These are phyloP conservation scores for Papiliotrema flavescens DNA, from an alignment of 1,284 basidiomycete genomes.

Conservation along the genomic window DNA sequence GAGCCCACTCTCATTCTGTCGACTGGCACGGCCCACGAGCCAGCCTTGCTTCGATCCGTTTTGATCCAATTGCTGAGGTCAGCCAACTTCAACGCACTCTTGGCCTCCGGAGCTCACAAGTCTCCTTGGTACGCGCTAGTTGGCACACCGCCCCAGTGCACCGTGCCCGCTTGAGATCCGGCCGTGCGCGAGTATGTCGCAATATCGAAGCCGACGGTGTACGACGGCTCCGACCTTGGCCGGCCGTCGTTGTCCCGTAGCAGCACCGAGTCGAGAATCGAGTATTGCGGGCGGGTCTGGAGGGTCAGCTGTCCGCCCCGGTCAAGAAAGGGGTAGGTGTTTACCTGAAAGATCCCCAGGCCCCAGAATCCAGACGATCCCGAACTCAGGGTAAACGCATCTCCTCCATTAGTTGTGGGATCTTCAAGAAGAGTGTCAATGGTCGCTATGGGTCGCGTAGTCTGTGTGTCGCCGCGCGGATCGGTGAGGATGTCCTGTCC, in stretches of 20 bases:
- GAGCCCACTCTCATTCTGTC: constrained; percentile 25
- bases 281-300: constrained; percentile 19
- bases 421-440: not conserved
- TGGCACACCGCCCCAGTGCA: constrained; percentile 46
- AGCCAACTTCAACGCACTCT: not conserved
- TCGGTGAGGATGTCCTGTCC: constrained; percentile 26
- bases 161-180: constrained; percentile 21
- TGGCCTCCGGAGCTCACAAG: constrained; percentile 37
- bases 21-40: constrained; percentile 33
- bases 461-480: constrained; percentile 17
- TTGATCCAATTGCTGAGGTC: constrained; percentile 39
- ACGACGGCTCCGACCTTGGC: constrained; percentile 10
- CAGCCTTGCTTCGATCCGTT: constrained; percentile 18
- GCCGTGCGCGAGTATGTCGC: constrained; percentile 5
- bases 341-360: constrained; percentile 39
- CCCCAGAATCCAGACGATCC: constrained; percentile 42
- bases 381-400: constrained; percentile 9
- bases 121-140: constrained; percentile 23
- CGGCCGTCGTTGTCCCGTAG: constrained; percentile 14
- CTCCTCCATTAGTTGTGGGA: not conserved
- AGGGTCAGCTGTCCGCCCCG: not conserved
- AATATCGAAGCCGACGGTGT: constrained; percentile 40
- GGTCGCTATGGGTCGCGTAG: constrained; percentile 1
- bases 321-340: constrained; percentile 1
- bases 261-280: constrained; percentile 26